Percentiles rank a stretch among this genome's conserved stretches.
Conservation (phyloP, 1,284 basidiomycete genomes). For the Vanrija sp. region DNA sequence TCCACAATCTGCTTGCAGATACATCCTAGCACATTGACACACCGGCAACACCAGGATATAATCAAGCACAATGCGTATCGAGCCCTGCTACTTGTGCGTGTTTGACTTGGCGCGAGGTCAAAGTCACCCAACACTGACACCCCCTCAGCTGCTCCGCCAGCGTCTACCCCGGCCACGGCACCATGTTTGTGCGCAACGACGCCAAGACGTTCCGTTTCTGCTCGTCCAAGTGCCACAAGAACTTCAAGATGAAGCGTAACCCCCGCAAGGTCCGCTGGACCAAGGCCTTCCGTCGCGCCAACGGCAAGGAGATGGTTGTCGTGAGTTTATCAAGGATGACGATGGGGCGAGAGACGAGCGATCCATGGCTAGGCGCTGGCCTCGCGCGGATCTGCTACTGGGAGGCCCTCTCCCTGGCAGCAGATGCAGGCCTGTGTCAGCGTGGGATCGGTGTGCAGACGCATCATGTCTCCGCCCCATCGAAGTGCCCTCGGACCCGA, state of each 20-base stretch:
- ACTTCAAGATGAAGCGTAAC: constrained; percentile 99
- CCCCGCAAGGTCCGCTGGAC: constrained; percentile 99
- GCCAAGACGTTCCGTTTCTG: constrained; percentile 95
- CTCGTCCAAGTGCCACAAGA: constrained; percentile 97
- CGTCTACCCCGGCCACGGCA: constrained; percentile 93
- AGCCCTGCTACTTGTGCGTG: constrained; percentile 68
- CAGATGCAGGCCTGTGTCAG: background rate
- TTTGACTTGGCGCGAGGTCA: too few species aligned
- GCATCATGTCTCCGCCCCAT: too few species aligned
- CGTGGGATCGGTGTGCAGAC: too few species aligned
- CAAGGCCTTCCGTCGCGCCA: constrained; percentile 97
- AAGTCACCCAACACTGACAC: too few species aligned
- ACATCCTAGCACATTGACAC: too few species aligned
- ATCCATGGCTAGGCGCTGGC: background rate
- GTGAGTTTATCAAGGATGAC: constrained; percentile 53
- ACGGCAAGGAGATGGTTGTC: constrained; percentile 99
- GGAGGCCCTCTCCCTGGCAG: background rate
- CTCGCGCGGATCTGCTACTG: background rate
- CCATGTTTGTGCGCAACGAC: constrained; percentile 93
- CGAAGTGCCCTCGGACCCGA: background rate
- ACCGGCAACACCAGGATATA: background rate
- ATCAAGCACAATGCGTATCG: constrained; percentile 62
- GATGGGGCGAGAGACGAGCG: background rate
- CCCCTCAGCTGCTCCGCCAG: constrained; percentile 67
- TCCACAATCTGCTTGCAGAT: background rate